phyloP scores from a whole-genome alignment of 257 asterid genomes.

The Petunia secreta region DNA sequence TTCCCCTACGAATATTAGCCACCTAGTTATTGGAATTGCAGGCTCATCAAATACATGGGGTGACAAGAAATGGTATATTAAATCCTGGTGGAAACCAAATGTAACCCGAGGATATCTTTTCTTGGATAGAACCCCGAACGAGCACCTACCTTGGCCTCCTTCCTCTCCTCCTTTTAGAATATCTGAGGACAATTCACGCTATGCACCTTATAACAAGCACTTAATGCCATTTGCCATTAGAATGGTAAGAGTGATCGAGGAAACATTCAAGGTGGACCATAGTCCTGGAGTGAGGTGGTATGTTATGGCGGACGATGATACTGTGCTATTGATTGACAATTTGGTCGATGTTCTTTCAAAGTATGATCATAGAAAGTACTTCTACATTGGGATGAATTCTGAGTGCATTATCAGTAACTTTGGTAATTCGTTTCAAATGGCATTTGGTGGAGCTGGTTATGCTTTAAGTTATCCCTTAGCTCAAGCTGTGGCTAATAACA shows the following conservation, averaged over 20 bases:
- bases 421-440: conserved; percentile 52
- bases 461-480: conserved; percentile 65
- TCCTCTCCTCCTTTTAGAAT: conserved; percentile 36
- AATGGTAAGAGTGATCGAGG: conserved; percentile 31
- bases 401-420: conserved; percentile 45
- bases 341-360: conserved; percentile 39
- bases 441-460: conserved; percentile 44
- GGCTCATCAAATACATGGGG: conserved; percentile 39
- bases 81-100: conserved; percentile 48
- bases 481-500: conserved; percentile 50
- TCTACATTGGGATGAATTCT: conserved; percentile 55
- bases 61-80: conserved; percentile 29
- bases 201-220: conserved; percentile 27
- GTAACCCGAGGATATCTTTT: conserved; percentile 36
- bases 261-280: conserved; percentile 29
- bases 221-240: conserved; percentile 28
- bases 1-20: conserved; percentile 37
- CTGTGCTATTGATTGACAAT: conserved; percentile 48
- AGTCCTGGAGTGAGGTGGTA: conserved; percentile 41
- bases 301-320: conserved; percentile 57
- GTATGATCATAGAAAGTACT: conserved; percentile 56
- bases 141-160: conserved; percentile 38
- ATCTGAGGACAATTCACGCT: conserved; percentile 29
- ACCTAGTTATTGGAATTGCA: conserved; percentile 39
- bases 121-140: conserved; percentile 33